Evolutionary conservation across 306 rosid genomes (phyloP).

Genomic region (Macrotyloma uniflorum): DNA sequence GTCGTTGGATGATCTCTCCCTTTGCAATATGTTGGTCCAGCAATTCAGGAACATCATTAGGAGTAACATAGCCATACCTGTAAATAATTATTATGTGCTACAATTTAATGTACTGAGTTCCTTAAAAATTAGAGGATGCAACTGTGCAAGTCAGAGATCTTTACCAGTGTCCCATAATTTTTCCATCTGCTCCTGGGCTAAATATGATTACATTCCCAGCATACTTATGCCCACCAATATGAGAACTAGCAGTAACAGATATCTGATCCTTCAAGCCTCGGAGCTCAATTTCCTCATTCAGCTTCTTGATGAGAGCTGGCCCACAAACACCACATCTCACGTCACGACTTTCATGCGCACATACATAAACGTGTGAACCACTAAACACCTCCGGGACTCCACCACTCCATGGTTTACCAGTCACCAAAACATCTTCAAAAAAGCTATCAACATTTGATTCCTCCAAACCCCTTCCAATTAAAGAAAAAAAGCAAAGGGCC

Average conservation of each 20-base stretch:
- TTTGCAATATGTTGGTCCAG: conserved; percentile 80
- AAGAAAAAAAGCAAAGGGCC: conserved; percentile 25
- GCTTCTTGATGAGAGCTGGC: conserved; percentile 72
- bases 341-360: conserved; percentile 89
- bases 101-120: neutral
- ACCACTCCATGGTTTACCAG: conserved; percentile 64
- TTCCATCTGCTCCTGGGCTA: conserved; percentile 65
- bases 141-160: conserved; percentile 21
- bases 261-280: conserved; percentile 71
- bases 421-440: conserved; percentile 82
- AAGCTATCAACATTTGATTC: conserved; percentile 73
- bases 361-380: conserved; percentile 78
- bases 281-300: conserved; percentile 61
- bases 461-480: conserved; percentile 58
- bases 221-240: conserved; percentile 89
- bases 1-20: conserved; percentile 69
- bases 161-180: conserved; percentile 83
- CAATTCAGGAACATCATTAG: conserved; percentile 76
- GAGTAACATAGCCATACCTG: conserved; percentile 93
- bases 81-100: conserved; percentile 30
- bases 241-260: conserved; percentile 76
- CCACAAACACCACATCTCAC: conserved; percentile 92
- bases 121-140: conserved; percentile 5
- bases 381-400: conserved; percentile 57
- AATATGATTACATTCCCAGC: conserved; percentile 86